These are phyloP conservation scores for Tetrapisispora iriomotensis DNA, from an alignment of 805 yeast genomes.

Conservation along the genomic window DNA sequence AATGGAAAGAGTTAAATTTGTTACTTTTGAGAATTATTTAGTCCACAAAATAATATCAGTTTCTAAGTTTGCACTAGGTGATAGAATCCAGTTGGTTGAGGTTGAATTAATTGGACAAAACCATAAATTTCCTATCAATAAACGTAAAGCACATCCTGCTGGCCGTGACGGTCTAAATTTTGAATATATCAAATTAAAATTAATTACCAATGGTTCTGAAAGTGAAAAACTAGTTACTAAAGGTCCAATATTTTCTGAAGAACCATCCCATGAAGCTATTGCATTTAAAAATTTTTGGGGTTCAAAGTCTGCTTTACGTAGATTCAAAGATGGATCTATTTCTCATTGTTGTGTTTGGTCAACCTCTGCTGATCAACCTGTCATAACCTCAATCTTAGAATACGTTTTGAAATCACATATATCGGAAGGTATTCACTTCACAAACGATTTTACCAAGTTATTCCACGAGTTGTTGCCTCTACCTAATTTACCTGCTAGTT, in stretches of 20 bases:
- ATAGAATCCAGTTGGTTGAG: slow-evolving; percentile 31
- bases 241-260: slow-evolving; percentile 67
- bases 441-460: slow-evolving; percentile 29
- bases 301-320: slow-evolving; percentile 66
- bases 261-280: slow-evolving; percentile 41
- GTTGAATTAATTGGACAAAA: slow-evolving; percentile 27
- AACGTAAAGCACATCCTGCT: slow-evolving; percentile 41
- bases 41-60: slow-evolving; percentile 51
- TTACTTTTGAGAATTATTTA: slow-evolving; percentile 58
- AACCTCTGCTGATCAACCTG: slow-evolving; percentile 45
- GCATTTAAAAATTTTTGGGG: slow-evolving; percentile 89
- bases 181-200: slow-evolving; percentile 43
- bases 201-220: slow-evolving; percentile 59
- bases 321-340: slow-evolving; percentile 87
- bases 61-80: slow-evolving; percentile 48
- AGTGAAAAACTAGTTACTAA: slow-evolving; percentile 75
- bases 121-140: slow-evolving; percentile 30
- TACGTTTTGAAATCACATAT: slow-evolving; percentile 60
- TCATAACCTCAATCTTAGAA: slow-evolving; percentile 53
- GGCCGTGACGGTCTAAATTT: slow-evolving; percentile 18
- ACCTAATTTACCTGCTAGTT: slow-evolving; percentile 50
- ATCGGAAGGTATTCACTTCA: slow-evolving; percentile 29
- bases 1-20: slow-evolving; percentile 58
- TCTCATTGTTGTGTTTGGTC: slow-evolving; percentile 87
- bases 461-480: slow-evolving; percentile 47